Evolutionary conservation across 768 basidiomycete species (phyloP).

Genomic region (Tephrocybe rancida): DNA sequence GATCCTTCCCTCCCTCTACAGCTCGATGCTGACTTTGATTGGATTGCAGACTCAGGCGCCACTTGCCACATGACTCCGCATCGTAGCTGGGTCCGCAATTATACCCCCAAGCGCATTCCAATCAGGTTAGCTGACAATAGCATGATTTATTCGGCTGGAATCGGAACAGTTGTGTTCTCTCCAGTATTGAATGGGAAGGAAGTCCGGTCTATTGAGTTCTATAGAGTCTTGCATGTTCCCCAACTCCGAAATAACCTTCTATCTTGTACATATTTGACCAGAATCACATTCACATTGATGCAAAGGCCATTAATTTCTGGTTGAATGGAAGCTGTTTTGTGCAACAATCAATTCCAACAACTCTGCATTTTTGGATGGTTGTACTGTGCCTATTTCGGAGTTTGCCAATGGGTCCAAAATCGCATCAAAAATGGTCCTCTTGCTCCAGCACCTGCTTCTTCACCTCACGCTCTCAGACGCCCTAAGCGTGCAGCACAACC

Average conservation of each 20-base stretch:
- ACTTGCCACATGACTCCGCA: neutral
- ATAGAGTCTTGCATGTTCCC: neutral
- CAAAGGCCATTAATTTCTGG: no score
- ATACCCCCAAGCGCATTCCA: no score
- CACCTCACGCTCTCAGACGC: no score
- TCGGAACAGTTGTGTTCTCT: no score
- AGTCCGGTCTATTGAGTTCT: no score
- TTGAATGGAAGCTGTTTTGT: constrained; percentile 1
- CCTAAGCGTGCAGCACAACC: no score
- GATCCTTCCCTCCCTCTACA: neutral
- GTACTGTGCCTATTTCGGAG: neutral
- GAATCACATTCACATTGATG: neutral
- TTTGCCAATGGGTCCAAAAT: neutral
- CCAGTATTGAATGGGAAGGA: no score
- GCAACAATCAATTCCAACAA: constrained; percentile 1
- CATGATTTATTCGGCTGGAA: no score
- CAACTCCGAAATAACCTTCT: neutral
- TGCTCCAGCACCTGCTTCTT: neutral
- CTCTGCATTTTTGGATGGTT: neutral
- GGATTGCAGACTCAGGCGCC: constrained; percentile 7
- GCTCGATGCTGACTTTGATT: constrained; percentile 8
- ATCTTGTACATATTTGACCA: neutral
- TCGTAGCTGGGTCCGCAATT: neutral
- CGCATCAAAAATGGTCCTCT: no score
- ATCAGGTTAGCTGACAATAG: no score